phyloP scores from a whole-genome alignment of 257 asterid species.

The Datura wrightii region DNA sequence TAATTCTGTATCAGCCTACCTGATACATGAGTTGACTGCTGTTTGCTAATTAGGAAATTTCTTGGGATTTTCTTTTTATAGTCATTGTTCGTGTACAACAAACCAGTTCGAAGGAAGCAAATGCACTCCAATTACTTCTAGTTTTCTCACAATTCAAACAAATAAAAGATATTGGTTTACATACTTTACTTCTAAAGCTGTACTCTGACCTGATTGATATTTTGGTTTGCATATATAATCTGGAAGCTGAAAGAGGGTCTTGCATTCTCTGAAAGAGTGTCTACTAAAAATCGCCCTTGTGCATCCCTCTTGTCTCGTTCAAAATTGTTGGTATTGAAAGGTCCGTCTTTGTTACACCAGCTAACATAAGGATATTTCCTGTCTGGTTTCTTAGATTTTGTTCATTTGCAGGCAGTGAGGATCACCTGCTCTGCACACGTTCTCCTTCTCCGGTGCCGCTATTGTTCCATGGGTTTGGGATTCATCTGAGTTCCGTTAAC shows the following conservation, averaged over 20 bases:
- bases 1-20: conserved; percentile 34
- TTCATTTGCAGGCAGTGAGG: conserved; percentile 59
- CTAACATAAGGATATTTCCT: conserved; percentile 35
- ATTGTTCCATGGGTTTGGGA: conserved; percentile 68
- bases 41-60: background rate
- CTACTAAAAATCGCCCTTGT: conserved; percentile 81
- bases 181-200: background rate
- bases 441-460: conserved; percentile 71
- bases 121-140: conserved; percentile 75
- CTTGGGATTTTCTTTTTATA: conserved; percentile 45
- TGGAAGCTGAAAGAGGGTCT: conserved; percentile 74
- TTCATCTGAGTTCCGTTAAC: conserved; percentile 53
- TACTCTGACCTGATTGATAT: conserved; percentile 40
- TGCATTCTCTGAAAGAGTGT: conserved; percentile 71
- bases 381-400: conserved; percentile 32
- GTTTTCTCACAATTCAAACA: conserved; percentile 24
- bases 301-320: conserved; percentile 66
- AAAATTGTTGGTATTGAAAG: conserved; percentile 74
- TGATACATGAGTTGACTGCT: conserved; percentile 14
- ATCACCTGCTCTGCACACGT: conserved; percentile 63
- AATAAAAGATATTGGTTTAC: background rate
- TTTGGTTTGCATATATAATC: conserved; percentile 43
- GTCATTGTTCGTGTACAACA: conserved; percentile 81
- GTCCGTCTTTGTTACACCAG: conserved; percentile 48
- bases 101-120: conserved; percentile 92